Evolutionary conservation across 306 rosid species (phyloP).

Genomic region (Sophora flavescens): DNA sequence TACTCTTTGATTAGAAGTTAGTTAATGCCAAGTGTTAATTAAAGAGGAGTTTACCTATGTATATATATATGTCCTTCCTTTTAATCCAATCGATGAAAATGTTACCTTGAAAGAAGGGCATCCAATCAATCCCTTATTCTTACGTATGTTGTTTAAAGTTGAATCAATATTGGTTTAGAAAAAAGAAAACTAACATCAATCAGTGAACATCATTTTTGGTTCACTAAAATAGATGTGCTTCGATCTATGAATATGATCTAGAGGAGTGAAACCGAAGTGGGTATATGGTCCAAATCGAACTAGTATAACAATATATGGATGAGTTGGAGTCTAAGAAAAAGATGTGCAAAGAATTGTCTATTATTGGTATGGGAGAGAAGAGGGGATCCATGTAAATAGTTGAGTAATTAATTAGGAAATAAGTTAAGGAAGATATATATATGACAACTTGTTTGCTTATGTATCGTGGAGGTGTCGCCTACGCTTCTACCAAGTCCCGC

Average conservation of each 20-base stretch:
- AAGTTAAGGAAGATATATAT: slow-evolving; percentile 53
- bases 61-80: neutral
- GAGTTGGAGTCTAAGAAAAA: slow-evolving; percentile 59
- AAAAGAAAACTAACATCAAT: slow-evolving; percentile 16
- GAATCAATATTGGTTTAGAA: slow-evolving; percentile 30
- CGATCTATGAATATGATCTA: slow-evolving; percentile 40
- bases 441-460: slow-evolving; percentile 67
- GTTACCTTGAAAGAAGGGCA: slow-evolving; percentile 51
- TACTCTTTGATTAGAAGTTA: slow-evolving; percentile 22
- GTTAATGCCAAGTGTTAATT: slow-evolving; percentile 16
- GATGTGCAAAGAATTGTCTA: slow-evolving; percentile 50
- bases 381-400: slow-evolving; percentile 71
- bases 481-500: slow-evolving; percentile 44
- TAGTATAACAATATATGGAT: slow-evolving; percentile 42
- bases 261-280: slow-evolving; percentile 43
- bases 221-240: slow-evolving; percentile 45
- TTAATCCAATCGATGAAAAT: slow-evolving; percentile 32
- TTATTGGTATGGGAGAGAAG: slow-evolving; percentile 43
- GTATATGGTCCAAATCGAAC: slow-evolving; percentile 50
- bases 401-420: slow-evolving; percentile 44
- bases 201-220: neutral
- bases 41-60: neutral
- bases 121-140: slow-evolving; percentile 11
- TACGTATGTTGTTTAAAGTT: slow-evolving; percentile 50
- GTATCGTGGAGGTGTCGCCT: slow-evolving; percentile 61